Evolutionary conservation across 2,329 filamentous ascomycete species (phyloP).

Genomic region (Berkeleyomyces rouxiae): DNA sequence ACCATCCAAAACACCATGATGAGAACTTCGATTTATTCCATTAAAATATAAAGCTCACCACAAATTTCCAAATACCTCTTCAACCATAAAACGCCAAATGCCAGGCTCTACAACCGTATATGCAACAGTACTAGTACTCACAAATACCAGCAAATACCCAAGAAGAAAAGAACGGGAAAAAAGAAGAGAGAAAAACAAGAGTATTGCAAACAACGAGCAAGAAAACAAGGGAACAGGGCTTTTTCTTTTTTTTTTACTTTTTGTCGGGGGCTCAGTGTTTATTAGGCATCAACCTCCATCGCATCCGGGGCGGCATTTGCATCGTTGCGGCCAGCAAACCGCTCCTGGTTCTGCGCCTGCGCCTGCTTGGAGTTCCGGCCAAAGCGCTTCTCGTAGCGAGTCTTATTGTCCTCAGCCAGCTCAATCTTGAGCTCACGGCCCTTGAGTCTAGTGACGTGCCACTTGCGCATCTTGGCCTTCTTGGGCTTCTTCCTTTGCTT

Average conservation of each 20-base stretch:
- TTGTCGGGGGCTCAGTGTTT: not conserved
- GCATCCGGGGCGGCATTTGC: constrained; percentile 23
- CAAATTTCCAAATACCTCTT: not conserved
- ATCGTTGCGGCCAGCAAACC: constrained; percentile 12
- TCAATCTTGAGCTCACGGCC: constrained; percentile 75
- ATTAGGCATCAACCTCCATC: constrained; percentile 22
- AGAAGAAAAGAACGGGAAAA: constrained; percentile 1
- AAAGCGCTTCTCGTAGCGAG: constrained; percentile 85
- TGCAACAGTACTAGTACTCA: constrained; percentile 1
- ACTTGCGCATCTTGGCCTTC: constrained; percentile 46
- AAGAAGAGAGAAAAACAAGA: not conserved
- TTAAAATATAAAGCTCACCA: constrained; percentile 1
- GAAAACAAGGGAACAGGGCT: not conserved
- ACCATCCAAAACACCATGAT: not conserved
- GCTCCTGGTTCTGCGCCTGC: constrained; percentile 16
- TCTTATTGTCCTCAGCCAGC: constrained; percentile 79
- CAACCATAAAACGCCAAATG: constrained; percentile 1
- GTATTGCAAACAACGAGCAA: not conserved
- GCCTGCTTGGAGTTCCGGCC: constrained; percentile 48
- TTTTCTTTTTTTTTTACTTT: not conserved
- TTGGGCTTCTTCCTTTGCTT: constrained; percentile 24
- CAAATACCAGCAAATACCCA: not conserved
- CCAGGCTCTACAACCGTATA: not conserved
- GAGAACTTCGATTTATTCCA: not conserved
- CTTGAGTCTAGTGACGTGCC: constrained; percentile 73